phyloP scores from a whole-genome alignment of 345 rosid genomes.

The Clausena lansium region DNA sequence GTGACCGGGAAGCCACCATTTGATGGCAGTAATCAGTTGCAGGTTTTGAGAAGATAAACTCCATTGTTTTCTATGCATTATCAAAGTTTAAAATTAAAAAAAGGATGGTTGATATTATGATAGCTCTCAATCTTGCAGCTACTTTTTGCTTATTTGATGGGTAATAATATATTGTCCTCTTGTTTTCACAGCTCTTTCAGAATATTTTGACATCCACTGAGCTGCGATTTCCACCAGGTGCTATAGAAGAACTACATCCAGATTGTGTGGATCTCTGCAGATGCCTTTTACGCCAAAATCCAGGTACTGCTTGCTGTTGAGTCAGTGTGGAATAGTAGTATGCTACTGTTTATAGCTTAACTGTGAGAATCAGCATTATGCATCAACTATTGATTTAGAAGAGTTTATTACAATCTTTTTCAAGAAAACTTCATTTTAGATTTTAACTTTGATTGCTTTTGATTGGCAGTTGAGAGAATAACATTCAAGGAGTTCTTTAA shows the following conservation, averaged over 20 bases:
- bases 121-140: not conserved
- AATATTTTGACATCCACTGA: conserved; percentile 67
- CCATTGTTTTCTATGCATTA: not conserved
- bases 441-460: conserved; percentile 24
- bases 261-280: conserved; percentile 78
- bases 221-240: conserved; percentile 64
- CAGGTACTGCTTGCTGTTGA: conserved; percentile 40
- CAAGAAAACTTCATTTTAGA: not conserved
- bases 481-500: conserved; percentile 70
- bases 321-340: not conserved
- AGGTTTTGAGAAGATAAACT: conserved; percentile 38
- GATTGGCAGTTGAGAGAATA: conserved; percentile 61
- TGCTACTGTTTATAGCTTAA: not conserved
- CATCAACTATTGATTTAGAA: not conserved
- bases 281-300: conserved; percentile 62
- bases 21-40: conserved; percentile 63
- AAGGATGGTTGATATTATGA: not conserved
- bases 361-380: not conserved
- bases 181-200: conserved; percentile 62
- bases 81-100: not conserved
- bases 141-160: conserved; percentile 16
- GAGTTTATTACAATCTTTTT: conserved; percentile 4
- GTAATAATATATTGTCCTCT: not conserved
- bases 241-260: conserved; percentile 53
- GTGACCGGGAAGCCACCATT: conserved; percentile 84